Evolutionary conservation across 768 basidiomycete species (phyloP), one percentile per base, ranked within the genome.

Genomic region (Holtermannia corniformis): DNA sequence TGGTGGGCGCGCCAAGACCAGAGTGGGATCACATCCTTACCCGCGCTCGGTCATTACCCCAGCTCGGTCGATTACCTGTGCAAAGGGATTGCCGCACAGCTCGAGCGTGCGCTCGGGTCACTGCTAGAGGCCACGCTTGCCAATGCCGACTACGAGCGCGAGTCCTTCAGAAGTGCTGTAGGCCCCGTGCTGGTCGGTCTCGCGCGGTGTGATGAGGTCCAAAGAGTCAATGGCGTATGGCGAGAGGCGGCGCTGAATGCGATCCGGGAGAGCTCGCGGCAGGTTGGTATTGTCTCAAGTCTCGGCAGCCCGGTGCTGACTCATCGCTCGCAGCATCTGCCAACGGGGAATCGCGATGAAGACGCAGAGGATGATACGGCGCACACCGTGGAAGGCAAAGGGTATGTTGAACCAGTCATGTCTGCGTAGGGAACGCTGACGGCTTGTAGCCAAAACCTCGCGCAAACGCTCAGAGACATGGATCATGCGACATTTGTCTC

Each of bases 131-230:
- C 60, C 5, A 51, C 55, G 16, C 48, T 71, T 0, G 40, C 24
- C 2, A 55, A 49, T 11, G 49, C 21, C 3, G 41, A 28, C 23
- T 49, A 57, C 14, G 56, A 63, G 20, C 49, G 49, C 12, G 62
- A 61, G 25, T 41, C 53, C 10, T 64, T 67, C 44, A 49, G 51
- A 44, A 60, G 54, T 11, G 47, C 59, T 25, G 61, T 90, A 37
- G 78, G 78, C 23, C 89, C 89, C 2, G 64, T 92, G 43, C 67
- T 95, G 23, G 78, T 82, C 26, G 87, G 87, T n/a, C 77, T 97
- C 46, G 72, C 82, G 21, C 77, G 86, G 55, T 71, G 72, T 25
- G 72, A 70, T 3, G 60, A 60, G n/a, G 45, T 63, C 25, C 68
- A 69, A 19, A 49, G 50, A 5, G 57, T 72, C 2, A 59, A 71